Evolutionary conservation across 2,329 filamentous ascomycete genomes (phyloP), one percentile per base, ranked within the genome.

Genomic region (Epichloe uncinata): DNA sequence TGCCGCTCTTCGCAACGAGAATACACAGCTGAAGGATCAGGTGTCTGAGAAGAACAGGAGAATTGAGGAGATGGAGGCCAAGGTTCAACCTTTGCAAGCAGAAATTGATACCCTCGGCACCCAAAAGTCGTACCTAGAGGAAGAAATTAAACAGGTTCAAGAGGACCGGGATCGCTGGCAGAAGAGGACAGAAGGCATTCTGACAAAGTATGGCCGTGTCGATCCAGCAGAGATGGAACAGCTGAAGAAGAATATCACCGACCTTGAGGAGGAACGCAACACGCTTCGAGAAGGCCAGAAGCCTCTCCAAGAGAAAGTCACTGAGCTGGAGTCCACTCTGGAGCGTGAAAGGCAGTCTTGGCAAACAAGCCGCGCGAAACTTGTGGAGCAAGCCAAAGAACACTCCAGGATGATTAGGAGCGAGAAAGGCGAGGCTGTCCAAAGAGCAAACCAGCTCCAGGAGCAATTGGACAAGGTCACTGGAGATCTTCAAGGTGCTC

Each of bases 111-210:
- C 95, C 60, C 73, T 97, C 13, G 87, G 94, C 63, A 88, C 84
- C 52, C 80, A 91, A 54, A 76, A 87, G 54, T 80, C 84, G 53
- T 86, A 84, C 56, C 85, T 90, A 59, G 84, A 94, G 56, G 88
- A 88, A 12, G 91, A 97, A 63, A 79, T 96, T 61, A 87, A 86
- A 60, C 78, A 96, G 55, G 75, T 97, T 9, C 85, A 94, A 56
- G 85, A 93, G 59, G 91, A 97, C 62, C 84, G 93, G 15, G 91
- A 97, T 63, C 81, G 87, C 51, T 96, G 91, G 87, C 89, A 95
- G 67, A 91, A 96, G 72, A 84, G 93, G 22, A 94, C 89, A 1
- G 89, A 97, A 63, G 87, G 94, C 58, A 96, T 98, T 54, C 78
- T 98, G 47, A 89, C 88, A 56, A 96, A 95, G 64, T 96, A 97